Conservation (phyloP, 805 yeast species). For the Spencermartinsiella europaea region DNA sequence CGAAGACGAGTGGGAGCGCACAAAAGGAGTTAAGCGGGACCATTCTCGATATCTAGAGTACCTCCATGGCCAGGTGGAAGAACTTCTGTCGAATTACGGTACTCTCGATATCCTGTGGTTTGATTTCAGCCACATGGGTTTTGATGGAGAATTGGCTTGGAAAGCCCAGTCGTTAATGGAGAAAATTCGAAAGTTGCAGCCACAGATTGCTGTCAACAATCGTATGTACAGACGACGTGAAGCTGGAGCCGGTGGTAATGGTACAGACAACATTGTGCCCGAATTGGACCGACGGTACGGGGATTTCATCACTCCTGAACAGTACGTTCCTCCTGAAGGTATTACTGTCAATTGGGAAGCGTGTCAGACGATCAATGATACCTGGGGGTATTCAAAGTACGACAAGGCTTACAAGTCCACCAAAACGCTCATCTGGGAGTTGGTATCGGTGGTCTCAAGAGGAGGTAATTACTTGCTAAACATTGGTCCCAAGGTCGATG, state of each 20-base stretch:
- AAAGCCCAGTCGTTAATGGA: slow-evolving; percentile 7
- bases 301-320: slow-evolving; percentile 19
- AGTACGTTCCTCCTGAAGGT: slow-evolving; percentile 15
- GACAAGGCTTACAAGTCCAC: slow-evolving; percentile 14
- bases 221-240: slow-evolving; percentile 15
- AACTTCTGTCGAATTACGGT: slow-evolving; percentile 15
- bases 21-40: slow-evolving; percentile 7
- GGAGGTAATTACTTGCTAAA: slow-evolving; percentile 18
- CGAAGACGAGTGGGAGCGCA: slow-evolving; percentile 9
- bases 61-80: slow-evolving; percentile 16
- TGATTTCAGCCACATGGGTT: slow-evolving; percentile 13
- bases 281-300: slow-evolving; percentile 15
- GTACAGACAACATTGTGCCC: slow-evolving; percentile 8
- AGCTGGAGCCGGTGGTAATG: slow-evolving; percentile 13
- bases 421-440: slow-evolving; percentile 7
- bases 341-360: slow-evolving; percentile 16
- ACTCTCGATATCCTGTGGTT: slow-evolving; percentile 16
- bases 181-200: slow-evolving; percentile 11
- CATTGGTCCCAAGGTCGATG: slow-evolving; percentile 19
- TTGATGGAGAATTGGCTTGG: slow-evolving; percentile 20
- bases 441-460: slow-evolving; percentile 13
- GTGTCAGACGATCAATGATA: slow-evolving; percentile 14
- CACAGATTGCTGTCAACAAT: slow-evolving; percentile 16
- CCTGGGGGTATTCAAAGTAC: slow-evolving; percentile 17
- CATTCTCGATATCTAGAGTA: slow-evolving; percentile 14